Evolutionary conservation across 2,329 filamentous ascomycete species (phyloP), one percentile per base, ranked within the genome.

Genomic region (Pseudonectria foliicola): DNA sequence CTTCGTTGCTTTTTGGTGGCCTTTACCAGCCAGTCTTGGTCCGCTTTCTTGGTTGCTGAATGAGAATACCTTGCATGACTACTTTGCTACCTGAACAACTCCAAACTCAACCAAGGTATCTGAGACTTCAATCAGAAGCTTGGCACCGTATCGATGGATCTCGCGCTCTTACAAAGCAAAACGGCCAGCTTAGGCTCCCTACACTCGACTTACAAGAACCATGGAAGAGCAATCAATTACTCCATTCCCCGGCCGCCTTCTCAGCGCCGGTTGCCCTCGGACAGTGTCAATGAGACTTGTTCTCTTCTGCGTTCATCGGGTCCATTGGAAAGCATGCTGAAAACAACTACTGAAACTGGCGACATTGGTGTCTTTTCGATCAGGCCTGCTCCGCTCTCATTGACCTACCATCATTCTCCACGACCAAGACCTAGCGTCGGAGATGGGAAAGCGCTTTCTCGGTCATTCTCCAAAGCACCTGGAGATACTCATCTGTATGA

Each of bases 291-390:
- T 32, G 63, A 68, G 36, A 67, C 67, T 36, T 50, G 58, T 21
- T 52, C 54, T 18, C 56, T 70, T 33, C 60, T 70, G 11, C 62
- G 58, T 29, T 71, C 63, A 1, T 71, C 74, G 1, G 73, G 69
- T 5, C 71, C 71, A 2, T 58, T 80, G n/a, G 70, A 77, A 45
- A 71, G 74, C 53, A 80, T 81, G 77, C 62, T 81, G 39, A 80
- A 74, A 58, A 80, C 71, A 4, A 79, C 73, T 2, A 80, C 76
- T 1, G 77, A 81, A 50, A 78, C 75, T 7, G 76, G 77, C n/a
- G 75, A 81, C 45, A 76, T 78, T 44, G 75, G 75, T 4, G 57
- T 73, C 32, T 80, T 79, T 53, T 75, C 71, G 33, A 74, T 77
- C 45, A 66, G 47, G 25, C 45, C 49, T 4, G 34, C 42, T 25